Conservation (phyloP, 1,139 yeast genomes). For the Candida sp. region DNA sequence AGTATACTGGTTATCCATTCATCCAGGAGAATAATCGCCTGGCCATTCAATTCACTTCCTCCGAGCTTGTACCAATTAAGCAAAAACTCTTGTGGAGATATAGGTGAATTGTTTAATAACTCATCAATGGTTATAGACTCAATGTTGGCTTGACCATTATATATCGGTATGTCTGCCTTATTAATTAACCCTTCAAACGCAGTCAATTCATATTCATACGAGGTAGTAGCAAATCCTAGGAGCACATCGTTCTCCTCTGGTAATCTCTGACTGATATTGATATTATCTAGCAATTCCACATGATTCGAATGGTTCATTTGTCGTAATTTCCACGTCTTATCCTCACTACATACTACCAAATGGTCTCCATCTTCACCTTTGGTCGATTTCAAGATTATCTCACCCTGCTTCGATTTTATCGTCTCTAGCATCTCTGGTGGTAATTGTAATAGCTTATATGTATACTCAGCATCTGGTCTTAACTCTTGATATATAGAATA, state of each 20-base stretch:
- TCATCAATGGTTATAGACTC: conserved; percentile 25
- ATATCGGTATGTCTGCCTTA: conserved; percentile 44
- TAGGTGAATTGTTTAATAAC: conserved; percentile 46
- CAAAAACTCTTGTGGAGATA: conserved; percentile 55
- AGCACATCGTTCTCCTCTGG: conserved; percentile 10
- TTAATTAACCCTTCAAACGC: conserved; percentile 41
- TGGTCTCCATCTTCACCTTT: conserved; percentile 36
- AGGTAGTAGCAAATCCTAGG: conserved; percentile 39
- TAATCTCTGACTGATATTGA: conserved; percentile 12
- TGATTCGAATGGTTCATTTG: conserved; percentile 89
- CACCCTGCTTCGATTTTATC: conserved; percentile 19
- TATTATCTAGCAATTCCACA: conserved; percentile 50
- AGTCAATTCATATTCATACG: conserved; percentile 52
- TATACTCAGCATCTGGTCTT: conserved; percentile 15
- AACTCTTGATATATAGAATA: conserved; percentile 25
- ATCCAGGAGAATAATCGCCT: conserved; percentile 24
- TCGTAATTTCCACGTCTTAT: conserved; percentile 60
- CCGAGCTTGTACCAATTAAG: conserved; percentile 48
- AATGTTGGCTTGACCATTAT: conserved; percentile 23
- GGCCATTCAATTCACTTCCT: conserved; percentile 50
- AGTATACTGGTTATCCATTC: conserved; percentile 25
- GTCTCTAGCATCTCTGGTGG: conserved; percentile 52
- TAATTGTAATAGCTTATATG: conserved; percentile 59
- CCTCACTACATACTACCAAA: conserved; percentile 60
- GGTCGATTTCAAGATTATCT: conserved; percentile 42